phyloP scores from a whole-genome alignment of 176 grass and related monocot genomes.

The Leersia perrieri region DNA sequence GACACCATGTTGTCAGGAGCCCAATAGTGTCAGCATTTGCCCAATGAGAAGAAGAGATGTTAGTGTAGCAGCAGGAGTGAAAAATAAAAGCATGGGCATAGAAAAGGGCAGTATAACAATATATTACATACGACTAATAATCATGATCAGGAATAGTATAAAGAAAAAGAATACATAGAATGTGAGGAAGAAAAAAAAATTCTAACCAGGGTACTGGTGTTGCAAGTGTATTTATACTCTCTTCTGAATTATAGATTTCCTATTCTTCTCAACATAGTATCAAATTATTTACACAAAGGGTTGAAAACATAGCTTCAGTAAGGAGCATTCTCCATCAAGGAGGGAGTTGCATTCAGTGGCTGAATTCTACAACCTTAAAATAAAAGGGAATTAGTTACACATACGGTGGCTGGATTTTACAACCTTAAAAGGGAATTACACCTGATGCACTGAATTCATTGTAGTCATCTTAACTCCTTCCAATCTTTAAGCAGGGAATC shows the following conservation, averaged over 20 bases:
- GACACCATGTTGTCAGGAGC: slow-evolving; percentile 66
- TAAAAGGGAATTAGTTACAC: not conserved
- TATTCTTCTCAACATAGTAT: not conserved
- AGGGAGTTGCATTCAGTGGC: not conserved
- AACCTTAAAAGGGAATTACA: not conserved
- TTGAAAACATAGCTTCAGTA: not conserved
- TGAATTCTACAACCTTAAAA: not conserved
- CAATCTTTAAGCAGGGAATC: not conserved
- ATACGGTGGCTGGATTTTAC: not conserved
- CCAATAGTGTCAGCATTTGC: slow-evolving; percentile 72
- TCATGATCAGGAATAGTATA: slow-evolving; percentile 1
- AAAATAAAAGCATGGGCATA: slow-evolving; percentile 27
- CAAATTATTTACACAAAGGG: not conserved
- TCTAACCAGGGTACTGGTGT: slow-evolving; percentile 3
- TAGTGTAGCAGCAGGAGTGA: not conserved
- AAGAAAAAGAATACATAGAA: slow-evolving; percentile 16
- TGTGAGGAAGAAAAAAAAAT: not conserved
- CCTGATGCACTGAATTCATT: not conserved
- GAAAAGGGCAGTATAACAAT: not conserved
- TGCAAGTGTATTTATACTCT: slow-evolving; percentile 23
- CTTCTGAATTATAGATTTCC: slow-evolving; percentile 3
- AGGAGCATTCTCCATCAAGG: not conserved
- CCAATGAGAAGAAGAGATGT: slow-evolving; percentile 9
- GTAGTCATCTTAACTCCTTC: not conserved
- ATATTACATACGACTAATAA: slow-evolving; percentile 11